phyloP scores from a whole-genome alignment of 2,329 filamentous ascomycete genomes.

The Scedosporium minutisporum region DNA sequence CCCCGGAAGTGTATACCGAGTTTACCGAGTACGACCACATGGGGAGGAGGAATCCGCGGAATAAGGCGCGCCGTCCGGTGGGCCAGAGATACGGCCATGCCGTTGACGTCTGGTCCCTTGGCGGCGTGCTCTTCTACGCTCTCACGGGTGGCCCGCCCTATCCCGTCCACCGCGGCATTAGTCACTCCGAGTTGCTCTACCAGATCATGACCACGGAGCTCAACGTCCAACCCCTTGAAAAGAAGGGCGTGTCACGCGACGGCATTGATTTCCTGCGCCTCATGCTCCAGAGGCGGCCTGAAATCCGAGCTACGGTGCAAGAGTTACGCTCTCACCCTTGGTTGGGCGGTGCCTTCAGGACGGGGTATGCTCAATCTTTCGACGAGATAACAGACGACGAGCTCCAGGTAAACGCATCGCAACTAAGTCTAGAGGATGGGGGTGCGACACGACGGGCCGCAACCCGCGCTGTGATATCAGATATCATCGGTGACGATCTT shows the following conservation, averaged over 20 bases:
- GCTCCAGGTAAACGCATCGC: conserved; percentile 49
- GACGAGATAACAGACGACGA: conserved; percentile 55
- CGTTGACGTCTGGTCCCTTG: conserved; percentile 93
- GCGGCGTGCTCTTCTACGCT: conserved; percentile 80
- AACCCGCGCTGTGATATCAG: conserved; percentile 1
- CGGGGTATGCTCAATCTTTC: conserved; percentile 32
- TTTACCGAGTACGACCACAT: conserved; percentile 60
- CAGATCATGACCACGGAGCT: conserved; percentile 75
- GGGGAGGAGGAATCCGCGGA: conserved; percentile 52
- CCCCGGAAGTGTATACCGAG: conserved; percentile 86
- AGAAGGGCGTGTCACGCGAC: conserved; percentile 47
- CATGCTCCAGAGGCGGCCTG: conserved; percentile 78
- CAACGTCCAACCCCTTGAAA: conserved; percentile 54
- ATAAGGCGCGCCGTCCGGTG: conserved; percentile 48
- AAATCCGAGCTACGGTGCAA: conserved; percentile 62
- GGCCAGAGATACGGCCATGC: conserved; percentile 75
- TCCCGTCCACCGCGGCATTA: conserved; percentile 64
- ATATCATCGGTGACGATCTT: not conserved
- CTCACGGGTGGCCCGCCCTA: conserved; percentile 76
- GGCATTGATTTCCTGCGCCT: conserved; percentile 64
- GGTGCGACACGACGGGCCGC: conserved; percentile 8
- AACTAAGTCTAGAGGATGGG: conserved; percentile 50
- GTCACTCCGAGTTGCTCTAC: conserved; percentile 69
- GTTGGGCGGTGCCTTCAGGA: conserved; percentile 39
- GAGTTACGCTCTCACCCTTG: conserved; percentile 65